Evolutionary conservation across 163 green algal species (phyloP), one percentile per base, ranked within the genome.

Genomic region (Botryococcus braunii): DNA sequence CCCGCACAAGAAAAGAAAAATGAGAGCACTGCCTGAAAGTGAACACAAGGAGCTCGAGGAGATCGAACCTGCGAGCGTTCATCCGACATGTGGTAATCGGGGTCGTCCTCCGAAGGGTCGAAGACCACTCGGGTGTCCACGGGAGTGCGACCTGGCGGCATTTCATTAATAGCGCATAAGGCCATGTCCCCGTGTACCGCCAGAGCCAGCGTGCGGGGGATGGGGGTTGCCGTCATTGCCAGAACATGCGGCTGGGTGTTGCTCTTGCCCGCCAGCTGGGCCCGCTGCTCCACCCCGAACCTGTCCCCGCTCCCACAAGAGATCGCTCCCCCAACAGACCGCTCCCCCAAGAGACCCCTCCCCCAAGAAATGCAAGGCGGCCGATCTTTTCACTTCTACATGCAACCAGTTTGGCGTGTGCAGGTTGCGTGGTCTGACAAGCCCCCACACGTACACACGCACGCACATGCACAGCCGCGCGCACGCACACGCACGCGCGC

Each of bases 251-350:
- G 88, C 8, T 77, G 38, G 11, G 74, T 68, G 0, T 2, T 55
- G 46, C 55, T 69, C 67, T 86, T 90, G 55, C 43, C 68, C 23
- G 72, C 52, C 69, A 97, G 82, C 48, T 50, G 46, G 23, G 88
- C 83, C 35, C 91, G 87, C 80, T 97, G 91, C 59, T 78, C 71
- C 61, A 97, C 89, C 23, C 92, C 91, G 84, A 97, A 97, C 68
- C 88, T 89, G 80, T 7, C 27, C 38, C 40, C 37, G 11, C n/a
- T n/a, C n/a, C n/a, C n/a, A n/a, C 36, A 25, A 50, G 21, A 31
- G 23, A 39, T 32, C 5, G 17, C 25, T 62, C 25, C 32, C 29
- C 17, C 55, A 55, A 27, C 46, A 23, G 17, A 55, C 23, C 46
- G 17, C 23, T 23, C 46, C 17, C 46, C 23, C 46, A 55, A 55